Percentiles rank a stretch among this genome's conserved stretches.
phyloP scores from a whole-genome alignment of 2,329 filamentous ascomycete species.

The Leptographium radiaticola region DNA sequence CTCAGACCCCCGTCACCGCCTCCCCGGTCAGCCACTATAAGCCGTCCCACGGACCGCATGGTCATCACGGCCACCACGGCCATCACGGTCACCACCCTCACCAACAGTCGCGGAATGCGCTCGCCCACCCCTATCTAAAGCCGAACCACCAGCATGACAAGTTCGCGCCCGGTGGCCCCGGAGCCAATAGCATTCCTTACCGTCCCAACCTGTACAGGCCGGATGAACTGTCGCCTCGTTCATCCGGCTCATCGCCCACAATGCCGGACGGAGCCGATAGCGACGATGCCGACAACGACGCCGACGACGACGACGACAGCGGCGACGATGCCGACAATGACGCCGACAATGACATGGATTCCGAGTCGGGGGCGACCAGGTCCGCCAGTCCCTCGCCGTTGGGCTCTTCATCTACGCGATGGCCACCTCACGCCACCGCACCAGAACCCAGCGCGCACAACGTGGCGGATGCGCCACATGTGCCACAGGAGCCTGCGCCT shows the following conservation, averaged over 20 bases:
- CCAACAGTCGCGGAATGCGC: background rate
- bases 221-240: slow-evolving; percentile 25
- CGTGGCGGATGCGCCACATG: background rate
- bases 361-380: slow-evolving; percentile 11
- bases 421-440: background rate
- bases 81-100: slow-evolving; percentile 1
- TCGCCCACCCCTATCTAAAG: background rate
- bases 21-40: slow-evolving; percentile 19
- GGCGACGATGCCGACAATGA: slow-evolving; percentile 3
- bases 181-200: slow-evolving; percentile 18
- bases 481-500: background rate
- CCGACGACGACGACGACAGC: slow-evolving; percentile 2
- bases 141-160: slow-evolving; percentile 13
- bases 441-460: background rate
- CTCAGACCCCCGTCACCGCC: slow-evolving; percentile 25
- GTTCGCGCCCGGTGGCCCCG: slow-evolving; percentile 17
- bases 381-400: background rate
- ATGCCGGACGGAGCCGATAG: background rate
- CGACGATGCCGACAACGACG: background rate
- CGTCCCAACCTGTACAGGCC: slow-evolving; percentile 16
- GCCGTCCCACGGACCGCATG: slow-evolving; percentile 8
- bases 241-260: slow-evolving; percentile 15
- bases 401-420: background rate
- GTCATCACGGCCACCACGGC: slow-evolving; percentile 1
- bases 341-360: slow-evolving; percentile 5